Evolutionary conservation across 2,329 filamentous ascomycete genomes (phyloP), one percentile per base, ranked within the genome.

Genomic region (Aspergillus novoparasiticus): DNA sequence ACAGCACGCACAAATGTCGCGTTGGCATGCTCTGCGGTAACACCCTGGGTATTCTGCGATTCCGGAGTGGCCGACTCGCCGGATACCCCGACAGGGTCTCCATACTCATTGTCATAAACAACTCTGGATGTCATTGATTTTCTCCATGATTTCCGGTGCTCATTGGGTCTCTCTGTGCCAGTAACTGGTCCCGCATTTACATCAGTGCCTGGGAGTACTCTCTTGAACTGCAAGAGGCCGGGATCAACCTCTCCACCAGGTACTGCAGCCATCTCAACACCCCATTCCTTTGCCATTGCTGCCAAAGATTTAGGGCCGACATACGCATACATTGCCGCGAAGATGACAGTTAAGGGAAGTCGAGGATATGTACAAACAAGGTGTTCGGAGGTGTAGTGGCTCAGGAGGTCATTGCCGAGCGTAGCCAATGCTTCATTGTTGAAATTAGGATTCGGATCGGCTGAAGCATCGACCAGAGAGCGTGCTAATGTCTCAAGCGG

Each of bases 231-330:
- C 64, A 99, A 83, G 59, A 96, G 83, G 6, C 94, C 95, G 0
- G 94, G 90, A 76, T 99, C 95, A 61, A 98, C 94, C 80, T 98
- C 94, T 63, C 87, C 87, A 57, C 94, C 95, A 0, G 95, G 95
- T 23, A 88, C 90, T 12, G 91, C 92, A n/a, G 92, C 94, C 50
- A 84, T 81, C 77, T 98, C 94, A 19, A 98, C 88, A 80, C 95
- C 95, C 95, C 95, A 99, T 80, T 95, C 91, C 66, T 85, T 83
- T 19, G 91, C 88, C 68, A 98, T 86, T 23, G 88, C 83, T 58
- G 89, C 83, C 54, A 98, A 84, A 1, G 94, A 89, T 68, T 88
- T 87, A 6, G 87, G 85, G 5, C 95, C 95, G 54, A 89, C 86
- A 76, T 93, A 98, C 54, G 92, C 93, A 72, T 90, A 89, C 82